Evolutionary conservation across 2,329 filamentous ascomycete species (phyloP), one percentile per base, ranked within the genome.

Genomic region (Aspergillus sp.): DNA sequence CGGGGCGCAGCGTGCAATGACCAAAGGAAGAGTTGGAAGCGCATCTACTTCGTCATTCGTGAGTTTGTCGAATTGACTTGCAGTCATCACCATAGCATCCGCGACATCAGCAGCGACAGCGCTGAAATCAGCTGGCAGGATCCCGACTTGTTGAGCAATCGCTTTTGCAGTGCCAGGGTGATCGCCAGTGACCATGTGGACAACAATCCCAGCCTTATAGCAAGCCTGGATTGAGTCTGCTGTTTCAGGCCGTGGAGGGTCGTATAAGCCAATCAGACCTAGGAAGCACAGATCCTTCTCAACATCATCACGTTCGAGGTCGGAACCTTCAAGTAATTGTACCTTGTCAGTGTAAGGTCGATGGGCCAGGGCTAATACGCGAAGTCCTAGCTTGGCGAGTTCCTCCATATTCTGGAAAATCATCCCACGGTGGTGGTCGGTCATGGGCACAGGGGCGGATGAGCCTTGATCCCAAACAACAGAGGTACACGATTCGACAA

Each of bases 141-240:
- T 93, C 51, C 90, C 89, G 17, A 93, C 88, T 72, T 95, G 87
- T 60, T 83, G 82, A 11, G 90, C 90, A 65, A 95, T 93, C n/a
- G 90, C 90, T 64, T 84, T 84, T 23, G 90, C 90, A 1, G 90
- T 95, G 55, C 88, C 86, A 1, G 87, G 87, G 69, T 93, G 90
- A 66, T 95, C 90, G 57, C 90, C 90, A 21, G 90, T 95, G 35
- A 93, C 82, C 90, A 93, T 93, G 75, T 92, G 89, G 6, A 93
- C 90, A 60, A 83, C 83, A 70, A 93, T 91, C 46, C 90, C 90
- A 19, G 90, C 90, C 46, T 82, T 81, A 55, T 88, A 84, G 67
- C 89, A 91, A 68, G 88, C 83, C 17, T 79, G 79, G 57, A 93
- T 90, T 5, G 90, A 87, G 0, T 81, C 82, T 17, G 87, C 89